phyloP scores from a whole-genome alignment of 1,139 yeast species.

The Candida sojae region DNA sequence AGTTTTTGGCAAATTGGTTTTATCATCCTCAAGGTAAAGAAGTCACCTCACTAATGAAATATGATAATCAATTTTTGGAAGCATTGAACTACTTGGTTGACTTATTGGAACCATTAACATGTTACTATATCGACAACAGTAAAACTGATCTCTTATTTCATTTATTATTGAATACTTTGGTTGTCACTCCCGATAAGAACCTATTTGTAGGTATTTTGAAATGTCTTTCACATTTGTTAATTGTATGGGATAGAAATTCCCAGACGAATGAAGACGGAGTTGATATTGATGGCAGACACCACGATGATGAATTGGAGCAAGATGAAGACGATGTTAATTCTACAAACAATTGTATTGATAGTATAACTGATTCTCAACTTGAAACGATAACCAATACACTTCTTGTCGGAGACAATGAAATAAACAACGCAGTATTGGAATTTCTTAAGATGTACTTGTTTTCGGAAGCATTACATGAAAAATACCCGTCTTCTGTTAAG shows the following conservation, averaged over 20 bases:
- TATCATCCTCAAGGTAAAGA: constrained; percentile 19
- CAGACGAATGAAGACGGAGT: constrained; percentile 14
- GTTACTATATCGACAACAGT: constrained; percentile 75
- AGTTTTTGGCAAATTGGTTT: constrained; percentile 47
- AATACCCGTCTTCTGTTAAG: constrained; percentile 28
- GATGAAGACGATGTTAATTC: constrained; percentile 21
- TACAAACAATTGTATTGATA: constrained; percentile 45
- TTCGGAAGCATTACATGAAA: constrained; percentile 41
- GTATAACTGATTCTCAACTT: constrained; percentile 35
- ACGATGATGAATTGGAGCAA: constrained; percentile 18
- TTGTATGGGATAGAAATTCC: constrained; percentile 26
- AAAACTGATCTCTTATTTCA: constrained; percentile 63
- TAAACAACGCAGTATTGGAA: constrained; percentile 33
- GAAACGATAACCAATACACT: constrained; percentile 32
- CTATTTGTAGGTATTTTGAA: constrained; percentile 48
- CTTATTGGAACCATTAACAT: constrained; percentile 79
- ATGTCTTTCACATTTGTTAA: constrained; percentile 43
- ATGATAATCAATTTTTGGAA: constrained; percentile 53
- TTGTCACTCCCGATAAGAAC: constrained; percentile 55
- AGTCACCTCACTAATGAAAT: constrained; percentile 22
- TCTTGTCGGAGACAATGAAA: constrained; percentile 39
- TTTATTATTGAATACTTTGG: constrained; percentile 48
- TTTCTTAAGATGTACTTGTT: constrained; percentile 41
- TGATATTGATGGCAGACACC: constrained; percentile 41
- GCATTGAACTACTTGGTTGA: constrained; percentile 72